Percentiles rank a stretch among this genome's conserved stretches.
Conservation (phyloP, 139 green algal genomes). For the Coelastrella sp. region DNA sequence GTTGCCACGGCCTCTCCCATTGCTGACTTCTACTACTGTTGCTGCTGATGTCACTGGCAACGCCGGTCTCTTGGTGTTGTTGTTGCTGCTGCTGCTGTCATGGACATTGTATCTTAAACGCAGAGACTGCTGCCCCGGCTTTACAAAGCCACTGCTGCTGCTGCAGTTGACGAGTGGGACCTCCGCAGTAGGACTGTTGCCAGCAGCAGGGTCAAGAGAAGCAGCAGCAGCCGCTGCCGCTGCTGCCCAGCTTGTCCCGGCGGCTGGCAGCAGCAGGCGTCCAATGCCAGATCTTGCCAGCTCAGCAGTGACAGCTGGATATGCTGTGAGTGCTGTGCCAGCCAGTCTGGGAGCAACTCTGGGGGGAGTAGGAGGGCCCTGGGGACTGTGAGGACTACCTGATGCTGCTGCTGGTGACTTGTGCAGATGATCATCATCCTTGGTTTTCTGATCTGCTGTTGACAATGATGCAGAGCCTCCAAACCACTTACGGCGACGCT, state of each 20-base stretch:
- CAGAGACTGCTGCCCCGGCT: no score
- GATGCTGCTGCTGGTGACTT: not conserved
- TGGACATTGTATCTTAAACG: no score
- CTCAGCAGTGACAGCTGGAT: not conserved
- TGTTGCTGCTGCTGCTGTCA: no score
- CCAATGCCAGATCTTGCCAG: not conserved
- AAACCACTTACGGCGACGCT: not conserved
- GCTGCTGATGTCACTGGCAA: no score
- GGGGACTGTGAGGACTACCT: not conserved
- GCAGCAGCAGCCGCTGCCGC: not conserved
- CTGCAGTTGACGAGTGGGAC: not conserved
- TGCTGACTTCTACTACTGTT: no score
- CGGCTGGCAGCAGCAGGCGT: not conserved
- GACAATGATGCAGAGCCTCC: not conserved
- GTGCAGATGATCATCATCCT: no score
- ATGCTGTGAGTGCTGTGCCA: slow-evolving; percentile 18
- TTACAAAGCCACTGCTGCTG: not conserved
- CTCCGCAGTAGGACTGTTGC: not conserved
- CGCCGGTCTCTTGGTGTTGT: no score
- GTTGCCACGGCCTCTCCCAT: no score
- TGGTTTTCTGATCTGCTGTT: no score
- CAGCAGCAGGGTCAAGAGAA: not conserved
- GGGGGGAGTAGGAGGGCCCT: not conserved
- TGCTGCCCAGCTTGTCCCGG: not conserved
- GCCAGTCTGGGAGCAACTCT: not conserved